These are phyloP conservation scores for Aureobasidium subglaciale DNA, from an alignment of 2,329 filamentous ascomycete species.

Conservation along the genomic window DNA sequence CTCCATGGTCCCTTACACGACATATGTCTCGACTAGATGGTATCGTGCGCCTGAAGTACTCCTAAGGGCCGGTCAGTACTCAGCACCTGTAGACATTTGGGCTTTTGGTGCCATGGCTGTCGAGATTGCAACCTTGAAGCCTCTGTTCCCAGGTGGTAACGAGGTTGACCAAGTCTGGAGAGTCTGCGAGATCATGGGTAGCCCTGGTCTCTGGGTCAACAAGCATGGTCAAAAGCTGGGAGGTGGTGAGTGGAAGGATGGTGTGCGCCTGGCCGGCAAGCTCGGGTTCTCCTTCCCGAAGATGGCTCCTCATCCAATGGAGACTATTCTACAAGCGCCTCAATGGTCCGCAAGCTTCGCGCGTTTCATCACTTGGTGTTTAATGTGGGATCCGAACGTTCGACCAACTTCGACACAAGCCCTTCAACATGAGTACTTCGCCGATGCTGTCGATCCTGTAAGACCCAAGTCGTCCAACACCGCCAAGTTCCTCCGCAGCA, in stretches of 20 bases:
- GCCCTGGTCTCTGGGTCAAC: constrained; percentile 96
- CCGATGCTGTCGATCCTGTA: constrained; percentile 84
- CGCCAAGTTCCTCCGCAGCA: constrained; percentile 76
- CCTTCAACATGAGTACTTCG: constrained; percentile 91
- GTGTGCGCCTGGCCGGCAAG: constrained; percentile 85
- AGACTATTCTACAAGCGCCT: constrained; percentile 81
- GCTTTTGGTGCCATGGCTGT: constrained; percentile 98
- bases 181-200: constrained; percentile 98
- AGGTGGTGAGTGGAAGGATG: constrained; percentile 95
- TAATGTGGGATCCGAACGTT: constrained; percentile 96
- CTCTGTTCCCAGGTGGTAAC: constrained; percentile 92
- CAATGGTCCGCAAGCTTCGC: constrained; percentile 86
- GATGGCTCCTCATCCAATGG: constrained; percentile 97
- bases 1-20: constrained; percentile 93
- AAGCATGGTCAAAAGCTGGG: constrained; percentile 81
- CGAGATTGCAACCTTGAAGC: constrained; percentile 92
- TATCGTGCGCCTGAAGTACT: constrained; percentile 90
- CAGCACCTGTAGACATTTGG: constrained; percentile 97
- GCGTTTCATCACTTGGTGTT: constrained; percentile 94
- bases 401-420: constrained; percentile 89
- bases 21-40: constrained; percentile 97
- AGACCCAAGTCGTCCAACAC: constrained; percentile 87
- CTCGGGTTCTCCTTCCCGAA: constrained; percentile 97
- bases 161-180: constrained; percentile 99
- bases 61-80: constrained; percentile 90